phyloP scores from a whole-genome alignment of 192 early-diverging fungal genomes.

The Kickxella alabastrina region DNA sequence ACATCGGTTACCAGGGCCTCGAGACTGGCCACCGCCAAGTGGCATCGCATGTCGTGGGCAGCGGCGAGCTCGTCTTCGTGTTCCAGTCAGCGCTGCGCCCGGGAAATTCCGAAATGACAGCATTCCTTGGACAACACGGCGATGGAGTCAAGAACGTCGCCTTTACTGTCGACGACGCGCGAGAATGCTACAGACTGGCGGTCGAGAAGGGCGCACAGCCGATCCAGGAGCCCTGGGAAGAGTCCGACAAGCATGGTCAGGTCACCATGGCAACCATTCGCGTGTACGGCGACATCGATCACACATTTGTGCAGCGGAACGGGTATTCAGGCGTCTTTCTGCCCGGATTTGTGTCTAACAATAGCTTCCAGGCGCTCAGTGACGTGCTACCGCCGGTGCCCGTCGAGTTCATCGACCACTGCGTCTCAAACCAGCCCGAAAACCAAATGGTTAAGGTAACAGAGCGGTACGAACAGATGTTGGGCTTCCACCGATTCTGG shows the following conservation, averaged over 20 bases:
- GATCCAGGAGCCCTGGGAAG: constrained; percentile 74
- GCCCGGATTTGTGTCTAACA: constrained; percentile 64
- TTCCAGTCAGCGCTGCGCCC: constrained; percentile 92
- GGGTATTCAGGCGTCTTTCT: constrained; percentile 84
- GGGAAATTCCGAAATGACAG: constrained; percentile 63
- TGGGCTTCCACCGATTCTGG: constrained; percentile 99
- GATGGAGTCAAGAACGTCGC: constrained; percentile 96
- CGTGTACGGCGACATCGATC: constrained; percentile 92
- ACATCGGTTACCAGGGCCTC: constrained; percentile 90
- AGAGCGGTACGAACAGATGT: constrained; percentile 81
- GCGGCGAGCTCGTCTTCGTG: constrained; percentile 77
- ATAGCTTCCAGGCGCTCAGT: constrained; percentile 56
- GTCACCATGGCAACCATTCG: constrained; percentile 90
- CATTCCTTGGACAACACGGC: constrained; percentile 74
- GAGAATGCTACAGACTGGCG: constrained; percentile 75
- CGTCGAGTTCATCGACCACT: constrained; percentile 82
- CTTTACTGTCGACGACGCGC: constrained; percentile 82
- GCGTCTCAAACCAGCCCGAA: constrained; percentile 95
- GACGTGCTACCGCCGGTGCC: constrained; percentile 62
- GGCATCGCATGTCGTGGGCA: constrained; percentile 81
- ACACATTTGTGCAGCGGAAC: constrained; percentile 86
- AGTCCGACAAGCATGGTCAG: constrained; percentile 78
- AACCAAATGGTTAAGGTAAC: constrained; percentile 80
- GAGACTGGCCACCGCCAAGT: constrained; percentile 90
- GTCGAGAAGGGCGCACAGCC: constrained; percentile 81